Conservation (phyloP, 768 basidiomycete species). For the Lactarius deliciosus region DNA sequence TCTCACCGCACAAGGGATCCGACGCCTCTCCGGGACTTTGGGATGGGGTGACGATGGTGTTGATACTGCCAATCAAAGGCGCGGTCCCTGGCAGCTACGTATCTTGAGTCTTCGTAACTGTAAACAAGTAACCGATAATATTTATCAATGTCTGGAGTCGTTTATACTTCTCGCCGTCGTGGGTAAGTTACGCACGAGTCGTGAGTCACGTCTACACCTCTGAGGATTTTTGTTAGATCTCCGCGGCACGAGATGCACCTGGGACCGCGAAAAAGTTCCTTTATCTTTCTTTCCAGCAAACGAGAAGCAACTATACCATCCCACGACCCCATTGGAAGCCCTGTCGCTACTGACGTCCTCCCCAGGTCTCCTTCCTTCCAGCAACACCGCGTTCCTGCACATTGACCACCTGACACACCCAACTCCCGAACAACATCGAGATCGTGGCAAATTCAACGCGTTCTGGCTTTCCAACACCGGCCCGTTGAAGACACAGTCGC, state of each 20-base stretch:
- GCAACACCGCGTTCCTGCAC: conserved; percentile 19
- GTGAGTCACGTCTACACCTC: background rate
- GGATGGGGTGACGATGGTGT: conserved; percentile 38
- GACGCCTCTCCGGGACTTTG: conserved; percentile 51
- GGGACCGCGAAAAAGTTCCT: conserved; percentile 19
- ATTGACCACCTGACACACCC: conserved; percentile 25
- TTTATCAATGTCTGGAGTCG: conserved; percentile 20
- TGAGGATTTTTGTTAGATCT: conserved; percentile 22
- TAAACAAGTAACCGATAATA: conserved; percentile 16
- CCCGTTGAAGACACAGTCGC: background rate
- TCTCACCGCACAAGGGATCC: conserved; percentile 54
- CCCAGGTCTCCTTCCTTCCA: conserved; percentile 20
- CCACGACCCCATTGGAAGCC: conserved; percentile 20
- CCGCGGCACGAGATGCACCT: conserved; percentile 27
- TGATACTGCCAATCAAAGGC: conserved; percentile 24
- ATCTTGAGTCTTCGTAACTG: conserved; percentile 29
- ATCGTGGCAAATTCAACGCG: background rate
- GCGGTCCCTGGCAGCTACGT: conserved; percentile 31
- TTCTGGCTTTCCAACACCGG: background rate
- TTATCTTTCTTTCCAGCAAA: conserved; percentile 22
- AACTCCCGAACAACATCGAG: background rate
- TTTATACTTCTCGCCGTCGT: conserved; percentile 28
- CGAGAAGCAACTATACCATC: conserved; percentile 26
- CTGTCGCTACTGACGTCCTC: conserved; percentile 18
- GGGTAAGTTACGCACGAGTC: conserved; percentile 20